Evolutionary conservation across 2,329 filamentous ascomycete genomes (phyloP), one percentile per base, ranked within the genome.

Genomic region (Colletotrichum eleusines): DNA sequence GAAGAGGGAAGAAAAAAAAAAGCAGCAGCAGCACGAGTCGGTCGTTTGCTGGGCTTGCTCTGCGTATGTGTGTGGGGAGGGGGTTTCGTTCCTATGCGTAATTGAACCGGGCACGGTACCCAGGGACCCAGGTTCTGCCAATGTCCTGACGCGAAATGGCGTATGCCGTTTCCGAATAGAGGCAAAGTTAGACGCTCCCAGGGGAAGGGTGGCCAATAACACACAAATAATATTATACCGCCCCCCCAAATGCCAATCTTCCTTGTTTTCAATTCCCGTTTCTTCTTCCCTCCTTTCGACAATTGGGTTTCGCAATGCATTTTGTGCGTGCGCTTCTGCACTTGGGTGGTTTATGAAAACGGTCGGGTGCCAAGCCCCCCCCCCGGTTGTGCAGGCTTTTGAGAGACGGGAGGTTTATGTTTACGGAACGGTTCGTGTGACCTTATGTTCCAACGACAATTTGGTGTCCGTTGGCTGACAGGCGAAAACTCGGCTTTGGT

Each of bases 131-230:
- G 54, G 51, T 50, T n/a, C 50, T 67, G 58, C 64, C 64, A 68
- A 59, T 18, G n/a, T 63, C n/a, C 33, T 63, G 64, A 71, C 64
- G 68, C 64, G 46, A 53, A 26, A 71, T 68, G 58, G 68, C 63
- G 68, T 71, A 67, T 55, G 57, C 42, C 35, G 31, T 63, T 71
- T 71, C 58, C 68, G 68, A 71, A 71, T 71, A n/a, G 63, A 67
- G 68, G 68, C 68, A 71, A 71, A 62, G 68, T 53, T 38, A 58
- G 20, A 68, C 63, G 68, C 59, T 28, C 63, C 55, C 51, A 33
- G 31, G 31, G n/a, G n/a, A 35, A 12, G 23, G 31, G 7, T 2
- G 50, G n/a, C 50, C 67, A 55, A 61, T 61, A 26, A 35, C 16
- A 33, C 35, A 55, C n/a, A 44, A n/a, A 26, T 12, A 18, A 26